A percentile compares a stretch with the other conserved stretches of the same genome.
Conservation (phyloP, 139 green algal species). For the Micractinium sp. region DNA sequence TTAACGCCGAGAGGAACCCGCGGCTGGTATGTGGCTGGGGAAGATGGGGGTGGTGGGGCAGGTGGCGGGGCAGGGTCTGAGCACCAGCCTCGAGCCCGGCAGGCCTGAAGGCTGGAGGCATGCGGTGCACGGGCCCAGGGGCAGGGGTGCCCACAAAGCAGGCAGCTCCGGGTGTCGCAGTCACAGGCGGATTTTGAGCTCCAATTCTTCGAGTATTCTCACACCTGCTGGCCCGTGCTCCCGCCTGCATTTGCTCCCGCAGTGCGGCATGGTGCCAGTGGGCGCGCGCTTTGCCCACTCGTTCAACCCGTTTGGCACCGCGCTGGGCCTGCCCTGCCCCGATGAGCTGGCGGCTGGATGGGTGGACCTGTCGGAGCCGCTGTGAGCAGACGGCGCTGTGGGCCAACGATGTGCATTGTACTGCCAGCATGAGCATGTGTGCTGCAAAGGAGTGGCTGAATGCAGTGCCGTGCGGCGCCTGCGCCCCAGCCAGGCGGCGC, state of each 20-base stretch:
- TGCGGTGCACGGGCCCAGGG: too few relatives aligned
- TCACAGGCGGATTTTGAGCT: not conserved
- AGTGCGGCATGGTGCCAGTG: constrained; percentile 59
- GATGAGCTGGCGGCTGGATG: constrained; percentile 31
- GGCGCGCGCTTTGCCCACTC: constrained; percentile 49
- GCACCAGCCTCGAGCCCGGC: not conserved
- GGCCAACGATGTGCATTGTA: not conserved
- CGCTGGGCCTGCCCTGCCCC: constrained; percentile 53
- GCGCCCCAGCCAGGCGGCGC: too few relatives aligned
- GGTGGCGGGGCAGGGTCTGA: not conserved
- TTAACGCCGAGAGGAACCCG: constrained; percentile 36
- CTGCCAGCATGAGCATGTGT: not conserved
- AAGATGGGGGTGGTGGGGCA: not conserved
- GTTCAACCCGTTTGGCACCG: constrained; percentile 49
- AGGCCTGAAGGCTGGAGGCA: not conserved
- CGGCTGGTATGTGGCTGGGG: constrained; percentile 20
- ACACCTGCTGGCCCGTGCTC: not conserved
- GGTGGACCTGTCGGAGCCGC: constrained; percentile 6
- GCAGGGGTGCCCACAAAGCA: not conserved
- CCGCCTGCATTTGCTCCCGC: not conserved
- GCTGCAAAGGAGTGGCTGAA: too few relatives aligned
- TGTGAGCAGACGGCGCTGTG: not conserved
- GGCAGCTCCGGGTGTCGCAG: not conserved
- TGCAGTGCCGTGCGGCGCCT: not conserved
- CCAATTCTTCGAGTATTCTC: not conserved